These are phyloP conservation scores for Combretum micranthum DNA, from an alignment of 345 rosid species.

Conservation along the genomic window DNA sequence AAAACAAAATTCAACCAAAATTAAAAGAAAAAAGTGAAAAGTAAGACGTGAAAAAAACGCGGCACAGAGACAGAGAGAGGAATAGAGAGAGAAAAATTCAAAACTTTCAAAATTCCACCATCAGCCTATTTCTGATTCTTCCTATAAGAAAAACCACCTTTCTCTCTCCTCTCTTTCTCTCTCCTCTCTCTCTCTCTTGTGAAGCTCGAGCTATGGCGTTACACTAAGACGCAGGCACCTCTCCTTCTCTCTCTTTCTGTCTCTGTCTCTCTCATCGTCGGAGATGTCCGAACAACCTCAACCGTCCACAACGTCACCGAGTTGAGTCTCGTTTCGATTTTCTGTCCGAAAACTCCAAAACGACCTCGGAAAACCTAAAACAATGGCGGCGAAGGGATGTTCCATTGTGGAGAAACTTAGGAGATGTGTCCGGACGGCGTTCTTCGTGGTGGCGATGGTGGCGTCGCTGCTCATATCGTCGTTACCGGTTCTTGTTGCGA, in stretches of 20 bases:
- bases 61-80: neutral
- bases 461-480: conserved; percentile 75
- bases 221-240: conserved; percentile 10
- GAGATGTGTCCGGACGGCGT: conserved; percentile 60
- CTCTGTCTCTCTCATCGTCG: conserved; percentile 1
- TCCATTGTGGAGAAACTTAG: conserved; percentile 53
- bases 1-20: neutral
- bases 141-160: too few species aligned
- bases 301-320: conserved; percentile 6
- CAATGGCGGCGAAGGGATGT: conserved; percentile 38
- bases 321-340: conserved; percentile 24
- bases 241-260: neutral
- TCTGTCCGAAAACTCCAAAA: conserved; percentile 6
- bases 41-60: neutral
- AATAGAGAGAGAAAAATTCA: conserved; percentile 8
- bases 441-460: conserved; percentile 90
- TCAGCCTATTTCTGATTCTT: neutral
- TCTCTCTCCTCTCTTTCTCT: conserved; percentile 1
- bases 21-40: neutral
- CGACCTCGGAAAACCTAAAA: conserved; percentile 3
- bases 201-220: conserved; percentile 17
- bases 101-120: conserved; percentile 8
- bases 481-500: conserved; percentile 73
- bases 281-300: conserved; percentile 21
- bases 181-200: neutral